Conservation (phyloP, 495 filamentous ascomycete species). For the Neurospora intermedia region DNA sequence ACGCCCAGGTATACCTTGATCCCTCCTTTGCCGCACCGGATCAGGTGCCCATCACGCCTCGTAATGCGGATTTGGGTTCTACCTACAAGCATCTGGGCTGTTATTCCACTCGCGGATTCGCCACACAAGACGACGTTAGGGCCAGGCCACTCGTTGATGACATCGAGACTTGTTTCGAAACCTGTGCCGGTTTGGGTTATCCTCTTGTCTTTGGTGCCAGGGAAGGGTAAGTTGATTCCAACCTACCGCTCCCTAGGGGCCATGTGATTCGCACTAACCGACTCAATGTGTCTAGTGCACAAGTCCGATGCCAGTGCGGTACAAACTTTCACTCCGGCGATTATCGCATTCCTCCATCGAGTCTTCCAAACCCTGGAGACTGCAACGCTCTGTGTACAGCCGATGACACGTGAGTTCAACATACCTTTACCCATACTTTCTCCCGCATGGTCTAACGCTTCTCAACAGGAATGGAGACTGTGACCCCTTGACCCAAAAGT, state of each 20-base stretch:
- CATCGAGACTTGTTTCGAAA: constrained; percentile 1
- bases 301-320: constrained; percentile 6
- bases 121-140: not conserved
- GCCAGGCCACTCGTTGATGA: not conserved
- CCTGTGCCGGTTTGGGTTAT: constrained; percentile 8
- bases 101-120: constrained; percentile 1
- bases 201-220: constrained; percentile 1
- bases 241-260: not conserved
- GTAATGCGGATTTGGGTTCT: not conserved
- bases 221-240: not conserved
- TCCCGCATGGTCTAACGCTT: not conserved
- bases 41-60: not conserved
- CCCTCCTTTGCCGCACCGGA: constrained; percentile 8
- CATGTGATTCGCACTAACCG: not conserved
- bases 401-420: not conserved
- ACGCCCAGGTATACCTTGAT: constrained; percentile 11
- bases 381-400: not conserved
- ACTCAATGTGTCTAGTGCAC: not conserved
- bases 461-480: not conserved
- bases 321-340: not conserved
- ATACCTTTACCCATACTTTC: not conserved
- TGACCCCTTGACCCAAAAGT: not conserved
- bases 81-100: constrained; percentile 8
- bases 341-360: constrained; percentile 2
- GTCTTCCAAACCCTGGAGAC: not conserved